phyloP scores from a whole-genome alignment of 169 alveolate species.

The Cryptosporidium parvum region DNA sequence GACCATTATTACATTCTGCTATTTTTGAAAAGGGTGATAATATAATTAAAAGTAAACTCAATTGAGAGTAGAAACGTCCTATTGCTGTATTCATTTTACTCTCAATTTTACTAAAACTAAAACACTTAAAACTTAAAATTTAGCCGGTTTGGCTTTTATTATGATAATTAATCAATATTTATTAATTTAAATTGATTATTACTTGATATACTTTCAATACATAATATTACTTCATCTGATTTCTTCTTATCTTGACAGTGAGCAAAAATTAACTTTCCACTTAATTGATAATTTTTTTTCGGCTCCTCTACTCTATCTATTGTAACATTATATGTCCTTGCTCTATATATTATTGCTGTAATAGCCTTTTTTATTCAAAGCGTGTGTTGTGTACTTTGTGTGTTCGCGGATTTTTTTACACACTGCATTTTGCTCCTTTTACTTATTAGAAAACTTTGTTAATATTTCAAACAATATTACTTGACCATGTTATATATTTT shows the following conservation, averaged over 20 bases:
- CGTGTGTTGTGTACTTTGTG: constrained; percentile 41
- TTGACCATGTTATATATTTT: too few relatives aligned
- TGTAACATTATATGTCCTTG: neutral
- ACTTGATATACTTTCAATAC: neutral
- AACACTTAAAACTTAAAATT: neutral
- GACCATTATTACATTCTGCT: neutral
- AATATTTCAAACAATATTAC: neutral
- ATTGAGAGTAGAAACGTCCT: neutral
- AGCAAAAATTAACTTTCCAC: neutral
- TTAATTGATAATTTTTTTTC: neutral
- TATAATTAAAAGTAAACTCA: constrained; percentile 4
- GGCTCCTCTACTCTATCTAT: neutral
- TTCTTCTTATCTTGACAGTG: neutral
- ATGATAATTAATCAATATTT: neutral
- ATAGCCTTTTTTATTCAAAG: neutral
- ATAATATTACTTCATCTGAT: constrained; percentile 8
- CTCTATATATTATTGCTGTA: neutral
- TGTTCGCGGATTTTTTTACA: constrained; percentile 15
- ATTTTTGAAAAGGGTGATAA: neutral
- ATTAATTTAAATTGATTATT: neutral
- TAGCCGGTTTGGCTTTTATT: neutral
- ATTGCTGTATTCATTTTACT: neutral
- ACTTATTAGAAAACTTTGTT: neutral
- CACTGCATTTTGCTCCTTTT: constrained; percentile 29
- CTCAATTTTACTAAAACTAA: neutral